Evolutionary conservation across 1,284 basidiomycete species (phyloP), one percentile per base, ranked within the genome.

Genomic region (Cystobasidiaceae sp.): DNA sequence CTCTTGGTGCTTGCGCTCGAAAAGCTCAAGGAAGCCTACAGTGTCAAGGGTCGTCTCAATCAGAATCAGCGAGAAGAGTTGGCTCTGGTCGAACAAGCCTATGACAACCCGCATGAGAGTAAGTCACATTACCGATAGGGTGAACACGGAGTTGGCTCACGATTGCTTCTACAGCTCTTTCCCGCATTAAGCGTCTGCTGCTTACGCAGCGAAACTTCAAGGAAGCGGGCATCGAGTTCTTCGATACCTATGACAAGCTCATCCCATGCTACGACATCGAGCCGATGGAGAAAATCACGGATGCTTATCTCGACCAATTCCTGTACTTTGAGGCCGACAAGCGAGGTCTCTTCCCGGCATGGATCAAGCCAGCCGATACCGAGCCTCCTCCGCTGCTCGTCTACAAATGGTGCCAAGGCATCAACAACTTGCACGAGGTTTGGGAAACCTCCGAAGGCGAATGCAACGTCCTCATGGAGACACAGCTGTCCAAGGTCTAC

Each of bases 211-310:
- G 93, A 59, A 91, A 93, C 1, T 97, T 97, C 84, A 97, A 97
- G 80, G 93, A 97, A 77, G 81, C 90, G 37, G 93, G 93, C n/a
- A 93, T 97, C 70, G 82, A 81, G 74, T 81, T 81, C 76, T 81
- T 81, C 69, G 75, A 76, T 64, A 76, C 74, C 19, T 72, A 97
- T 75, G 93, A 96, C 81, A 96, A 93, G 78, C 85, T 97, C 72
- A 96, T 97, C 73, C 93, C 93, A 23, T 94, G 91, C 75, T 97
- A 97, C 76, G 93, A 97, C 74, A 96, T 97, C 69, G 93, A 97
- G 76, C 93, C 93, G 0, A 90, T 97, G 23, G 93, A 97, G 81
- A 97, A 97, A 84, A 94, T 97, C 69, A 97, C 92, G 23, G 93
- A 96, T 77, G 93, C 93, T 25, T 96, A 96, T 76, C 84, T 96